phyloP scores from a whole-genome alignment of 495 filamentous ascomycete genomes.

The Schizothecium vesticola region DNA sequence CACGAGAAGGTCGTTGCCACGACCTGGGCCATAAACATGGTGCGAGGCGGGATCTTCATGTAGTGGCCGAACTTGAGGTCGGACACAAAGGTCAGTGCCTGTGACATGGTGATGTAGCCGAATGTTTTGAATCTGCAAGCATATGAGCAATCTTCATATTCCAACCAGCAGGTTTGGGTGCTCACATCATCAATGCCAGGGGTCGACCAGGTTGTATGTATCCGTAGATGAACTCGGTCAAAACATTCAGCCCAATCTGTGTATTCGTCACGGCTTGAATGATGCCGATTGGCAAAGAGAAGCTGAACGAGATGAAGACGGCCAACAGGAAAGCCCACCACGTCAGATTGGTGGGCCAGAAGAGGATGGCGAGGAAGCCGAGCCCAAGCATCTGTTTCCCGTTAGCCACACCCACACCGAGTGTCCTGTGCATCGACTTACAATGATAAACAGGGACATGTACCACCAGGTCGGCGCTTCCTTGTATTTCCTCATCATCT shows the following conservation, averaged over 20 bases:
- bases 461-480: slow-evolving; percentile 57
- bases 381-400: slow-evolving; percentile 50
- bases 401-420: slow-evolving; percentile 37
- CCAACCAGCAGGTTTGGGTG: background rate
- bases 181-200: slow-evolving; percentile 60
- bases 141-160: background rate
- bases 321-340: slow-evolving; percentile 66
- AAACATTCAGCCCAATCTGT: slow-evolving; percentile 60
- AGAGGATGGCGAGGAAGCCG: slow-evolving; percentile 58
- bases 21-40: slow-evolving; percentile 63
- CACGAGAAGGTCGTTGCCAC: slow-evolving; percentile 61
- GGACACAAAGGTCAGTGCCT: slow-evolving; percentile 49
- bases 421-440: slow-evolving; percentile 16
- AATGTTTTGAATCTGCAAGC: slow-evolving; percentile 62
- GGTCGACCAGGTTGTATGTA: slow-evolving; percentile 65
- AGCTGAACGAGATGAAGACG: slow-evolving; percentile 51
- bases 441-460: slow-evolving; percentile 41
- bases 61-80: slow-evolving; percentile 63
- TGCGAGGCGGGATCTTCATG: slow-evolving; percentile 64
- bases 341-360: slow-evolving; percentile 59
- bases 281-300: slow-evolving; percentile 52
- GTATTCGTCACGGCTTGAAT: slow-evolving; percentile 64
- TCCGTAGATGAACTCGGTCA: slow-evolving; percentile 68
- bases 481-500: slow-evolving; percentile 55
- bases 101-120: slow-evolving; percentile 63